These are phyloP conservation scores for Rhodomyrtus psidioides DNA, from an alignment of 441 rosid species.

Conservation along the genomic window DNA sequence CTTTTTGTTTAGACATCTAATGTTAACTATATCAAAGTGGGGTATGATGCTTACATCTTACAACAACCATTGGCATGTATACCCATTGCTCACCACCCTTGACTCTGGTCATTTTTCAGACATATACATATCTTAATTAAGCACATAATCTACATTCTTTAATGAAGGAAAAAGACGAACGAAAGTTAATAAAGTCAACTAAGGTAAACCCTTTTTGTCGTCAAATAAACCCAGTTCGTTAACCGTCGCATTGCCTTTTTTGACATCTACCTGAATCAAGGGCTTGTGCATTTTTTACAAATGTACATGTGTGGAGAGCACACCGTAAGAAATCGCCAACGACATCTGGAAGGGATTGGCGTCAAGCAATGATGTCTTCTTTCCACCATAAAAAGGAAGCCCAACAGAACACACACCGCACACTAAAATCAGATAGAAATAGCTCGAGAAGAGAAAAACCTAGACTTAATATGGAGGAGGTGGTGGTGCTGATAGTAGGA, in stretches of 20 bases:
- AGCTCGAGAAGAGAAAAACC: neutral
- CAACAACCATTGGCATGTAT: neutral
- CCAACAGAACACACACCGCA: neutral
- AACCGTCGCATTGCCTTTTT: neutral
- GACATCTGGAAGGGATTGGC: neutral
- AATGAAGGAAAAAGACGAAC: neutral
- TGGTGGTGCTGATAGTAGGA: slow-evolving; percentile 25
- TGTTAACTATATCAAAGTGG: neutral
- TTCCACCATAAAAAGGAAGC: neutral
- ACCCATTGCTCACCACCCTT: neutral
- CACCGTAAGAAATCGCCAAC: neutral
- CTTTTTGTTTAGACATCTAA: neutral
- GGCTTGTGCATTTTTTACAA: neutral
- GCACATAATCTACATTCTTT: neutral
- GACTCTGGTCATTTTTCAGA: neutral
- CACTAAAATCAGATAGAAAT: neutral
- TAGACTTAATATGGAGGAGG: neutral
- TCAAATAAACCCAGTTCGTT: neutral
- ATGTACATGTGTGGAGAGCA: neutral
- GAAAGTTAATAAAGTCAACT: neutral
- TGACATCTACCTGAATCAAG: neutral
- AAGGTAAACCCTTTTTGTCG: neutral
- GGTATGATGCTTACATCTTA: neutral
- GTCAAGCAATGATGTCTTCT: neutral
- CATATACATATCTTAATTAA: neutral